These are phyloP conservation scores for Aegilops longissima DNA, from an alignment of 176 grass and related monocot species.

Conservation along the genomic window DNA sequence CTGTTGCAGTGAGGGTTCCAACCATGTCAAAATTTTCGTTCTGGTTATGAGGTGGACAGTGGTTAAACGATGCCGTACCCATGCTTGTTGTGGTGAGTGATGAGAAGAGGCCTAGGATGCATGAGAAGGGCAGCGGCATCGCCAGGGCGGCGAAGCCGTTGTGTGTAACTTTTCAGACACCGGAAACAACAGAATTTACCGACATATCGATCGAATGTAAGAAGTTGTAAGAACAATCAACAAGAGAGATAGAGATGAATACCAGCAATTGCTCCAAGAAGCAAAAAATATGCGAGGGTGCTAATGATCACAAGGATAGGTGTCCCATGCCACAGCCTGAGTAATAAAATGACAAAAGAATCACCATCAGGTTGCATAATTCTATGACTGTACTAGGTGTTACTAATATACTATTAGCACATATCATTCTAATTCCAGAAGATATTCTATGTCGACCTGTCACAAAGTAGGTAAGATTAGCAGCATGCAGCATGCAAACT, in stretches of 20 bases:
- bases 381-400: neutral
- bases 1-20: too few species aligned
- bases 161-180: too few species aligned
- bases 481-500: neutral
- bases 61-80: neutral
- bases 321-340: conserved; percentile 68
- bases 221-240: neutral
- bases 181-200: neutral
- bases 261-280: conserved; percentile 88
- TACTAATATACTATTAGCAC: neutral
- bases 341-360: conserved; percentile 23
- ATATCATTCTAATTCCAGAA: neutral
- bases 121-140: neutral
- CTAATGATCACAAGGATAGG: conserved; percentile 75
- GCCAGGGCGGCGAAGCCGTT: too few species aligned
- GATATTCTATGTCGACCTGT: neutral
- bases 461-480: neutral
- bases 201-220: conserved; percentile 18
- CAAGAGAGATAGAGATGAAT: neutral
- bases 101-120: conserved; percentile 77
- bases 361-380: neutral
- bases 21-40: too few species aligned
- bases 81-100: conserved; percentile 73
- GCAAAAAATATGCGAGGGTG: conserved; percentile 87
- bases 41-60: neutral